phyloP scores from a whole-genome alignment of 164 flowering plant genomes.

The Houttuynia cordata region DNA sequence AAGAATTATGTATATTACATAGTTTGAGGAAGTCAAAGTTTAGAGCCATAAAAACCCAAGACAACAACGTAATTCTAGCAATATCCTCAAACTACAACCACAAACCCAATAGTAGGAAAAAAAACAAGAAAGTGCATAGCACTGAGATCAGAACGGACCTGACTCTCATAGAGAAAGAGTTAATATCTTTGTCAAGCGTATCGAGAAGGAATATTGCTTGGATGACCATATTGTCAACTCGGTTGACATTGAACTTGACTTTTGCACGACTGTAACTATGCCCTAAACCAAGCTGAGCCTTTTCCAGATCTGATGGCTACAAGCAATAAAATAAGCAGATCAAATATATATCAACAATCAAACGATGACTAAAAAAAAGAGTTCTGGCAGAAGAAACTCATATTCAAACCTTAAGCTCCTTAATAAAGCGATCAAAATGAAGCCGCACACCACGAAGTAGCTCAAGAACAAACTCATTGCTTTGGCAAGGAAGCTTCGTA shows the following conservation, averaged over 20 bases:
- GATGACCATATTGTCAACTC: slow-evolving; percentile 96
- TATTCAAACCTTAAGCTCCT: slow-evolving; percentile 64
- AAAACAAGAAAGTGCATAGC: background rate
- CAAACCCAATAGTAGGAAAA: background rate
- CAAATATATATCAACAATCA: background rate
- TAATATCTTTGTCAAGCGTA: slow-evolving; percentile 92
- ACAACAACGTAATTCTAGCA: too few relatives aligned
- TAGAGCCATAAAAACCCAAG: too few relatives aligned
- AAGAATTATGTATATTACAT: background rate
- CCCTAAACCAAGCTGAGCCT: slow-evolving; percentile 89
- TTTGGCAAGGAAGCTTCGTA: slow-evolving; percentile 82
- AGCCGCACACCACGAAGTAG: slow-evolving; percentile 76
- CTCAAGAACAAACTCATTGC: slow-evolving; percentile 78
- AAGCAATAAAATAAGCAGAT: background rate
- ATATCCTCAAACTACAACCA: background rate
- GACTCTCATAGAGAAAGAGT: slow-evolving; percentile 95
- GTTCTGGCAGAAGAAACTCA: background rate
- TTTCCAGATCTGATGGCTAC: slow-evolving; percentile 79
- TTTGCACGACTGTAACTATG: slow-evolving; percentile 98
- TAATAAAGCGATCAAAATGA: slow-evolving; percentile 79
- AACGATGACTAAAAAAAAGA: background rate
- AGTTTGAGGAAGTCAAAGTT: background rate
- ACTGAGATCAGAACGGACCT: slow-evolving; percentile 33
- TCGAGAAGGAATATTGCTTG: slow-evolving; percentile 95
- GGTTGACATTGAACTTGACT: slow-evolving; percentile 96